Conservation (phyloP, 1,284 basidiomycete species). For the Cystobasidium slooffiae region DNA sequence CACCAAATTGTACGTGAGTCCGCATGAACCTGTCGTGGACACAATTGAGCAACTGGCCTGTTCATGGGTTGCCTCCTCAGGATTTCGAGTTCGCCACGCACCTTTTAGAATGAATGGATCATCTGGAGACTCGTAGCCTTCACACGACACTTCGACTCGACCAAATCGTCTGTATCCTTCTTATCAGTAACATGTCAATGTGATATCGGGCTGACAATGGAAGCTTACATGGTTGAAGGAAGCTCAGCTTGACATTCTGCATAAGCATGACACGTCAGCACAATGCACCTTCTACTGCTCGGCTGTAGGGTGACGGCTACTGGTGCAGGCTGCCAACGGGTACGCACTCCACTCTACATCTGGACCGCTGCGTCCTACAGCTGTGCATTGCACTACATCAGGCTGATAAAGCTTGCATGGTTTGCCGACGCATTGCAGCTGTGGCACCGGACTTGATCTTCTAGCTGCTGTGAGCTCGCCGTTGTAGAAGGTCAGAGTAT, state of each 20-base stretch:
- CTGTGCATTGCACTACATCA: conserved; percentile 81
- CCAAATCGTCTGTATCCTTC: conserved; percentile 68
- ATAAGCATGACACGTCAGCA: conserved; percentile 32
- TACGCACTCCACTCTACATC: conserved; percentile 79
- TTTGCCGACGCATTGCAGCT: conserved; percentile 78
- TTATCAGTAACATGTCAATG: conserved; percentile 49
- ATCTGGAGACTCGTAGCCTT: conserved; percentile 79
- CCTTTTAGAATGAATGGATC: conserved; percentile 84
- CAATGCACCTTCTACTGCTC: conserved; percentile 53
- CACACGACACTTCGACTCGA: conserved; percentile 79
- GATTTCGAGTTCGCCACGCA: conserved; percentile 54
- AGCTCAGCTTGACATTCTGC: conserved; percentile 80
- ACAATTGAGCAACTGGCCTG: conserved; percentile 14
- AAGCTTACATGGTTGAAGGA: conserved; percentile 61
- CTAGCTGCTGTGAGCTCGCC: conserved; percentile 68
- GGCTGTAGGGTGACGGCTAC: neutral
- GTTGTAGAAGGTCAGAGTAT: conserved; percentile 78
- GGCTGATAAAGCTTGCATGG: conserved; percentile 76
- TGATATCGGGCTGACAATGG: neutral
- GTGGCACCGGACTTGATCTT: conserved; percentile 70
- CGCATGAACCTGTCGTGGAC: conserved; percentile 70
- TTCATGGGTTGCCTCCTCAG: neutral
- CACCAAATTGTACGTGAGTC: conserved; percentile 75
- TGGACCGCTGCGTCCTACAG: conserved; percentile 72
- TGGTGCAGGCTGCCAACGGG: no score